These are phyloP conservation scores for Patellifolia procumbens DNA, from an alignment of 179 eudicot genomes.

Conservation along the genomic window DNA sequence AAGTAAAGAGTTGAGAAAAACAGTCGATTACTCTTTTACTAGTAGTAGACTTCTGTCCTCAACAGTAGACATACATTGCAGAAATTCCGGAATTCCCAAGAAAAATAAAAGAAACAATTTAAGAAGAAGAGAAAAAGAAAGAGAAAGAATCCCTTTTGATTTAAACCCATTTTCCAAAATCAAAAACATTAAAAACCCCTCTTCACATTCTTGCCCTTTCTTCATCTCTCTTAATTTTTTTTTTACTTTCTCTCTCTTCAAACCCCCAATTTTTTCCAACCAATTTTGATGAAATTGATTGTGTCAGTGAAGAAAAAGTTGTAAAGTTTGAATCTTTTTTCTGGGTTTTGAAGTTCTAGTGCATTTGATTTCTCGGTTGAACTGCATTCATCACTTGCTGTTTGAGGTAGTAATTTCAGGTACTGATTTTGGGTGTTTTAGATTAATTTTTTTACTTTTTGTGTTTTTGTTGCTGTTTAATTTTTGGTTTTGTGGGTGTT, in stretches of 20 bases:
- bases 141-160: slow-evolving; percentile 8
- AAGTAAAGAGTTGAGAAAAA: background rate
- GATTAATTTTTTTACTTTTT: background rate
- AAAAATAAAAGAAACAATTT: background rate
- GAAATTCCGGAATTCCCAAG: slow-evolving; percentile 18
- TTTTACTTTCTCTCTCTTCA: slow-evolving; percentile 8
- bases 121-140: background rate
- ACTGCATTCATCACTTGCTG: slow-evolving; percentile 29
- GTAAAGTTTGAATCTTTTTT: slow-evolving; percentile 7
- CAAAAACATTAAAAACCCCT: slow-evolving; percentile 25
- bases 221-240: too few species aligned
- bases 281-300: slow-evolving; percentile 19
- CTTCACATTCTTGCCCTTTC: slow-evolving; percentile 26
- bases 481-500: slow-evolving; percentile 14
- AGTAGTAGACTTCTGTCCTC: background rate
- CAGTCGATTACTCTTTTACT: background rate
- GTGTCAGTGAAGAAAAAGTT: background rate
- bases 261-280: slow-evolving; percentile 22
- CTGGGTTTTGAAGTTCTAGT: slow-evolving; percentile 1
- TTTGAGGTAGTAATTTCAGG: slow-evolving; percentile 19
- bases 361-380: slow-evolving; percentile 18
- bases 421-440: background rate
- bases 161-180: slow-evolving; percentile 22
- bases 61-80: slow-evolving; percentile 25
- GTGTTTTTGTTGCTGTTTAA: background rate